These are phyloP conservation scores for Pichia heedii DNA, from an alignment of 805 yeast species.

Conservation along the genomic window DNA sequence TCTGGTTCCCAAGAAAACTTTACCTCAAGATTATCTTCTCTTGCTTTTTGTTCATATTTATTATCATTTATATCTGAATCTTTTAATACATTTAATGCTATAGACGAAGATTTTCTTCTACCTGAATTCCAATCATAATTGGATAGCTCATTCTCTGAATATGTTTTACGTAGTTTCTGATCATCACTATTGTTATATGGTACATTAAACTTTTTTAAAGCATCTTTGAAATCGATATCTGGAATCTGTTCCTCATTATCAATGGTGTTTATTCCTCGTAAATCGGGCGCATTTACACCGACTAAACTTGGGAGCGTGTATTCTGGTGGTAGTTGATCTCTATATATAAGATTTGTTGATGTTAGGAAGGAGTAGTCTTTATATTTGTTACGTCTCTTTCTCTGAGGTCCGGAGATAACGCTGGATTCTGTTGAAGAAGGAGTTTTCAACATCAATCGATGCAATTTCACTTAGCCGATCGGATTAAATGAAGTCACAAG, in stretches of 20 bases:
- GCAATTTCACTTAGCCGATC: not conserved
- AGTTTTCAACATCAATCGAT: not conserved
- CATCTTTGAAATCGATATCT: constrained; percentile 16
- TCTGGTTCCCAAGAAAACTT: not conserved
- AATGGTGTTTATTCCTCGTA: constrained; percentile 17
- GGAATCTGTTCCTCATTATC: constrained; percentile 26
- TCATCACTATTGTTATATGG: not conserved
- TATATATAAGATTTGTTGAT: constrained; percentile 8
- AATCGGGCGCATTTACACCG: constrained; percentile 11
- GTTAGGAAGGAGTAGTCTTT: constrained; percentile 10
- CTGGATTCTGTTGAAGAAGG: not conserved
- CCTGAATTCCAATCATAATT: constrained; percentile 41
- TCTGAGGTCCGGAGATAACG: not conserved
- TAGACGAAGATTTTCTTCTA: constrained; percentile 10
- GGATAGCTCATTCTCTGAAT: constrained; percentile 56
- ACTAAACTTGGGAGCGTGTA: constrained; percentile 16
- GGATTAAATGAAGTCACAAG: too few relatives aligned
- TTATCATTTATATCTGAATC: too few relatives aligned
- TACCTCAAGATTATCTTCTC: not conserved
- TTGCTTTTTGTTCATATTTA: too few relatives aligned
- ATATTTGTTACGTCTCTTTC: constrained; percentile 3
- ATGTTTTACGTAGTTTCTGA: constrained; percentile 39
- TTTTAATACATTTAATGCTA: not conserved
- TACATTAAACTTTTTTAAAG: constrained; percentile 10
- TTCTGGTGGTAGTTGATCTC: constrained; percentile 11